Evolutionary conservation across 495 filamentous ascomycete genomes (phyloP), one percentile per base, ranked within the genome.

Genomic region (Xylaria curta): DNA sequence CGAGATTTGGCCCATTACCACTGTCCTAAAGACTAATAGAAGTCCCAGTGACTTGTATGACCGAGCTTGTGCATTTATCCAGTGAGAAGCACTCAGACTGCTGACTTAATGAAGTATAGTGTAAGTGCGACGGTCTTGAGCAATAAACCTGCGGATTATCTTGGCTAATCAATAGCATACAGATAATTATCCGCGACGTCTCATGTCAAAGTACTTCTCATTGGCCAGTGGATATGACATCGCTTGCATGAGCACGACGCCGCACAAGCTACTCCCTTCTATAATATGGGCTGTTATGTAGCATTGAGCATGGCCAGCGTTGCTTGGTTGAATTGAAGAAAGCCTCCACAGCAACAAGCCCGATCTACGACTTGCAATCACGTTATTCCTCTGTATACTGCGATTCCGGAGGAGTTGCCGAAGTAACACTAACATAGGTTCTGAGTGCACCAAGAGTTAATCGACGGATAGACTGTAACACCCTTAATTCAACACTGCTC

Each of bases 331-430:
- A 19, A 21, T 51, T 17, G 9, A 59, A 46, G 31, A 26, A 63
- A 51, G 36, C 47, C 46, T 7, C 38, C 13, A 58, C 24, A 53
- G 13, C n/a, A 38, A 36, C 38, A 66, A 56, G n/a, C 8, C 58
- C 63, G n/a, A 66, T 31, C 17, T 3, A 33, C 33, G 15, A 38
- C 59, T 54, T 47, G 2, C 40, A 54, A 70, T 63, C 59, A 44
- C 38, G 42, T 24, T 38, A 10, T 62, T 15, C 46, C 12, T 53
- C 17, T 44, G 31, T 28, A 19, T 51, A 26, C n/a, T 33, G 26
- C 26, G 38, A 58, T 5, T 17, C 40, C 28, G 40, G 58, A 61
- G 40, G 38, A n/a, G 19, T 49, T 53, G 36, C 54, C 58, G 68
- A 63, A 53, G 68, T 51, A 49, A 46, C 46, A 31, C 44, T n/a